Evolutionary conservation across 352 stramenopile genomes (phyloP), one percentile per base, ranked within the genome.

Genomic region (Pythium phragmitis): DNA sequence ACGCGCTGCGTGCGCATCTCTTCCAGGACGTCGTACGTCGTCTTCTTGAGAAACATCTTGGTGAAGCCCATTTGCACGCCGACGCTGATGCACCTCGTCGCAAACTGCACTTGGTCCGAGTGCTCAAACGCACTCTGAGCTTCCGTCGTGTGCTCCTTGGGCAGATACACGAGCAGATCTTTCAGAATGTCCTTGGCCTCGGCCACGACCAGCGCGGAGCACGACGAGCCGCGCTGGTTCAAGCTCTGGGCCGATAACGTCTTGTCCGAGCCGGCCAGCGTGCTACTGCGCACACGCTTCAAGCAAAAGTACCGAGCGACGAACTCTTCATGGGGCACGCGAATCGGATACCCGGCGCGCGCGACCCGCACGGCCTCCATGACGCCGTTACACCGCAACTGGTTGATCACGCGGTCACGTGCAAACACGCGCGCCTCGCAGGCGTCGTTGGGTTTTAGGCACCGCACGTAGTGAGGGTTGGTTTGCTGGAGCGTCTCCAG

Each of bases 31-130:
- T 95, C 86, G 33, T 96, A 96, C 17, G 97, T 85, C 49, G 85
- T 73, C 60, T 92, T 88, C 52, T 96, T 96, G 43, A 99, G 68
- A 68, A 99, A 99, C 60, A 98, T 96, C 72, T 99, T 99, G 2
- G 94, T 92, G 54, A 90, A 88, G 26, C 96, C 96, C 73, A 98
- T 96, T 69, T 99, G 96, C 64, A 91, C 63, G 12, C 83, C 83
- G 17, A 82, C 80, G 0, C 69, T 39, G n/a, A 89, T 74, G 34
- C 82, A 94, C 41, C 74, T 71, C 7, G 72, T 79, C 3, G 76
- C 66, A 43, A 92, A 92, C 37, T 89, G 74, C 7, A 73, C 74
- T 64, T 91, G 80, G 26, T 91, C 78, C 17, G 80, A 87, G 65
- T 81, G 71, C 57, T 93, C 82, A 21, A 83, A 88, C 2, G 80